phyloP scores from a whole-genome alignment of 805 yeast species.

The Saccharomycopsis schoenii region DNA sequence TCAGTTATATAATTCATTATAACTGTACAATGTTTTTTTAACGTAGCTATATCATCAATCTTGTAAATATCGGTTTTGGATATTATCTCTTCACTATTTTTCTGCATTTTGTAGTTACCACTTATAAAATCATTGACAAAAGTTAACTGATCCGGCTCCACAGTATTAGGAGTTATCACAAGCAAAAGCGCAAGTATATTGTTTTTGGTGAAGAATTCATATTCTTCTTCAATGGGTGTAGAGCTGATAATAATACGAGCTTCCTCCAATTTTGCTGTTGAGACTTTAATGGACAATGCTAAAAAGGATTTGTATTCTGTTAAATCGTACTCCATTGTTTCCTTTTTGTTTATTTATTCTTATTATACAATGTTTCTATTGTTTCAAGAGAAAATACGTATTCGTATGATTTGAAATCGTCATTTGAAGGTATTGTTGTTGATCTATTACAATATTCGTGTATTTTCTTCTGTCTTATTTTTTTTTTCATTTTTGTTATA shows the following conservation, averaged over 20 bases:
- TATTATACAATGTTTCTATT: neutral
- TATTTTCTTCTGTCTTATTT: neutral
- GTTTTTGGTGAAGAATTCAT: neutral
- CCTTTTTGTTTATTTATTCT: neutral
- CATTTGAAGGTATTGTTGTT: too few species aligned
- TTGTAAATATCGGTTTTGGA: constrained; percentile 4
- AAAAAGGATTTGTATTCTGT: constrained; percentile 10
- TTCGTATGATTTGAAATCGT: too few species aligned
- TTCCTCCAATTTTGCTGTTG: constrained; percentile 7
- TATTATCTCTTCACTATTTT: neutral
- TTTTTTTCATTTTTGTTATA: neutral
- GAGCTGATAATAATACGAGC: neutral
- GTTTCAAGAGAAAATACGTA: too few species aligned
- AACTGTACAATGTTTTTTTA: constrained; percentile 1
- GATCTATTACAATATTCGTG: neutral
- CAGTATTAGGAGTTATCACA: constrained; percentile 11
- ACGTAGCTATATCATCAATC: neutral
- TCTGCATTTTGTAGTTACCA: neutral
- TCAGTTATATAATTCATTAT: neutral
- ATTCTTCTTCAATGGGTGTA: neutral
- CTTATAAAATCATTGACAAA: constrained; percentile 7
- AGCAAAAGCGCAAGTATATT: constrained; percentile 12
- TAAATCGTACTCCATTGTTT: neutral
- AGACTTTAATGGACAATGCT: constrained; percentile 6
- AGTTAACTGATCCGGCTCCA: constrained; percentile 6